Base-by-base conservation (phyloP, 2,329 filamentous ascomycete genomes). In the Calonectria naviculata region DNA sequence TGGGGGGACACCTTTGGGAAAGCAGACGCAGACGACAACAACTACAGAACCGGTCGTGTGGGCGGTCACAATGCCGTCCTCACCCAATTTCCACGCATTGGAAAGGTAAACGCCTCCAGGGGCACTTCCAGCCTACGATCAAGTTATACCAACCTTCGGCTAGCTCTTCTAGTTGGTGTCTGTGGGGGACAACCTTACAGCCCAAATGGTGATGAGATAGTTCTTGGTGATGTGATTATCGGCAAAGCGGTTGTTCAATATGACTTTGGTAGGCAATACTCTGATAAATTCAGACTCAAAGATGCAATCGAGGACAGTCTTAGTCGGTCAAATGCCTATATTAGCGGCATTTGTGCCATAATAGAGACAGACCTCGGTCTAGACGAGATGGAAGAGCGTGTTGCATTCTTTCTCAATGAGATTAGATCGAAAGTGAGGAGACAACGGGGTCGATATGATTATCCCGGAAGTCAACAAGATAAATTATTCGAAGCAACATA, bases 161-260 rank as follows among this genome's bases (percentile, higher is more conserved):
- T 86, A 0, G 81, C 72, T 1, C 31, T 87, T 0, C 56, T 86
- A 0, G 81, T 83, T 6, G 85, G 85, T 0, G 78, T 86, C 3
- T 86, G 84, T 56, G 85, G 84, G 0, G 84, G 82, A 9, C 76
- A 83, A 6, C 83, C 84, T 2, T 49, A 29, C 1, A 4, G 28
- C 0, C 36, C 12, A 12, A 3, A 61, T 1, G 75, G 80, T 38
- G 41, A 46, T 4, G 70, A 75, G 19, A 64, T 77, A 0, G 21
- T 81, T 0, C 71, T 84, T 0, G 82, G 83, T 1, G 81, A 85
- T 47, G 81, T 84, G 0, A 70, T 84, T 7, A 70, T 83, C 28
- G 80, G 80, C 66, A 75, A 74, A 1, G 71, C 52, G 0, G 24
- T 83, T 5, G 42, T 82, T 6, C 75, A 80, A 49, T 78, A 82